Conservation (phyloP, 2,329 filamentous ascomycete species). For the Gyromitra esculenta region DNA sequence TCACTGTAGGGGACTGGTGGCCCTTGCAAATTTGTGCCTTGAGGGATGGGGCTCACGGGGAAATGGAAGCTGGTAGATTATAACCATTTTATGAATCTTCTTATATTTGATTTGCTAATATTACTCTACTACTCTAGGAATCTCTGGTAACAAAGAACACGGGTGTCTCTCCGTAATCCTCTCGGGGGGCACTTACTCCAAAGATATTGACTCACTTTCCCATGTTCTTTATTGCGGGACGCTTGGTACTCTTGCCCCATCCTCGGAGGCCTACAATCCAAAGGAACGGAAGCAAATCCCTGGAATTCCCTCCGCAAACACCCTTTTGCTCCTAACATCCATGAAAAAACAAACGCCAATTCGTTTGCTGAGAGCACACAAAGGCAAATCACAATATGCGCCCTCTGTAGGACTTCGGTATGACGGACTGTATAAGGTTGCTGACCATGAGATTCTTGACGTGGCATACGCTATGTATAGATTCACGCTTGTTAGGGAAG, state of each 20-base stretch:
- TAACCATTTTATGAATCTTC: background rate
- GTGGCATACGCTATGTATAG: slow-evolving; percentile 61
- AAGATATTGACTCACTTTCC: slow-evolving; percentile 57
- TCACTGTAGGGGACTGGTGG: slow-evolving; percentile 65
- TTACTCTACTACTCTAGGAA: slow-evolving; percentile 57
- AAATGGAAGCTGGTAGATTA: slow-evolving; percentile 61
- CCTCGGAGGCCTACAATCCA: slow-evolving; percentile 10
- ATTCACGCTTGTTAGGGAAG: slow-evolving; percentile 64
- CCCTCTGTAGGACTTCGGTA: slow-evolving; percentile 67
- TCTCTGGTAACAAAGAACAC: slow-evolving; percentile 62
- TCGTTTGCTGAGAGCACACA: slow-evolving; percentile 65
- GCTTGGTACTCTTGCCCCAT: slow-evolving; percentile 29
- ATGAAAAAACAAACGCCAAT: slow-evolving; percentile 61
- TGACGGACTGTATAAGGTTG: slow-evolving; percentile 68
- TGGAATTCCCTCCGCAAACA: slow-evolving; percentile 59
- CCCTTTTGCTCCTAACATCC: slow-evolving; percentile 62
- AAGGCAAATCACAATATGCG: slow-evolving; percentile 61
- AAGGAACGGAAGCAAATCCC: slow-evolving; percentile 56
- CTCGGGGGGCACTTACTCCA: slow-evolving; percentile 64
- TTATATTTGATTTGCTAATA: slow-evolving; percentile 2
- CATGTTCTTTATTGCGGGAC: slow-evolving; percentile 67
- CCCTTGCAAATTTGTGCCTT: slow-evolving; percentile 65
- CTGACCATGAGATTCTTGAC: slow-evolving; percentile 61
- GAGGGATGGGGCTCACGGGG: slow-evolving; percentile 67
- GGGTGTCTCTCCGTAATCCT: slow-evolving; percentile 69